Conservation (phyloP, 768 basidiomycete genomes). For the Pulveroboletus sp. region DNA sequence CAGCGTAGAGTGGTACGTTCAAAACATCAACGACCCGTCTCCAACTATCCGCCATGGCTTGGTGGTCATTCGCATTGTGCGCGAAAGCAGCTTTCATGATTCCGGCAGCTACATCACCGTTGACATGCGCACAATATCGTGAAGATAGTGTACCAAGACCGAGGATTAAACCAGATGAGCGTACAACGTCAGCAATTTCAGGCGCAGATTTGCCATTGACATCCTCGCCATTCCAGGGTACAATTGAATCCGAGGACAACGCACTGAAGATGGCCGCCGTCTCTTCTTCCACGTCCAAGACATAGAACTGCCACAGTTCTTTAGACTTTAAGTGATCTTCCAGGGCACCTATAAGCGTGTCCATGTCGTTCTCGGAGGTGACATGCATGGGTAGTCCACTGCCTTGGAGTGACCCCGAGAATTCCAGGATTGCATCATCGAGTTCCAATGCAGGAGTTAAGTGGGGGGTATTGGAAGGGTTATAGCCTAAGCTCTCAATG, state of each 20-base stretch:
- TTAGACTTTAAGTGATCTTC: constrained; percentile 53
- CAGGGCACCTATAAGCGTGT: constrained; percentile 61
- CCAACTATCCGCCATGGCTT: constrained; percentile 68
- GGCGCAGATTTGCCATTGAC: constrained; percentile 54
- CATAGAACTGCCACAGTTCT: constrained; percentile 92
- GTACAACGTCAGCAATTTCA: constrained; percentile 64
- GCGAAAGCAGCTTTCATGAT: constrained; percentile 66
- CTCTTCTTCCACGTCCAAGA: constrained; percentile 69
- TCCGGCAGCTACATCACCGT: constrained; percentile 63
- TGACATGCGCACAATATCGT: constrained; percentile 63
- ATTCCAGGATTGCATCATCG: constrained; percentile 79
- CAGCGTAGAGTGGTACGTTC: constrained; percentile 83
- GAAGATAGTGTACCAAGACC: constrained; percentile 58
- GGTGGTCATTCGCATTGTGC: constrained; percentile 40
- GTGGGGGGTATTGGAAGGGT: constrained; percentile 87
- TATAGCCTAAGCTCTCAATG: constrained; percentile 58
- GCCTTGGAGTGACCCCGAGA: constrained; percentile 61
- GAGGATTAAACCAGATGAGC: constrained; percentile 47
- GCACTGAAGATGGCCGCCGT: constrained; percentile 44
- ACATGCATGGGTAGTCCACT: constrained; percentile 72
- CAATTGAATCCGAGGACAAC: constrained; percentile 32
- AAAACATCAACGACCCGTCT: constrained; percentile 73
- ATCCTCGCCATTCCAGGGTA: constrained; percentile 57
- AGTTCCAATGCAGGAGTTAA: constrained; percentile 89
- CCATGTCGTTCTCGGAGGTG: constrained; percentile 62